Evolutionary conservation across 2,329 filamentous ascomycete genomes (phyloP), one percentile per base, ranked within the genome.

Genomic region (Coniochaeta sp.): DNA sequence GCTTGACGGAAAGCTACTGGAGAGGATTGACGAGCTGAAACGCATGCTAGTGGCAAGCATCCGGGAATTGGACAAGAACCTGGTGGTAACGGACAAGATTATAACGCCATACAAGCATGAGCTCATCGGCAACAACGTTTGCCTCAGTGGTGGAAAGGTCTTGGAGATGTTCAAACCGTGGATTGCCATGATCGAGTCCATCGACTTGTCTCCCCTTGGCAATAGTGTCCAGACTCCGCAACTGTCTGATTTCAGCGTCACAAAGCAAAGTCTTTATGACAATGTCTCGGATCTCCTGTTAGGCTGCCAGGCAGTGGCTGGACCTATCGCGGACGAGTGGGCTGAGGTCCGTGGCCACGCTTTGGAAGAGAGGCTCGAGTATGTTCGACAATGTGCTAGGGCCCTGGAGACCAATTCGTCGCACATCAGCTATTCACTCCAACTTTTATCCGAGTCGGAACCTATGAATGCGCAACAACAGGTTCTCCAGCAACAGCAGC

Each of bases 241-340:
- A 67, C 77, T 98, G 34, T 83, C 87, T 56, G 95, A 98, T 67
- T 97, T 97, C 72, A 88, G 87, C 68, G 84, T 88, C 34, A 91
- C 96, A 72, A 98, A 98, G 75, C 95, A 99, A 73, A 90, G 89
- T 67, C 80, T 96, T 19, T 98, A 98, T 73, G 95, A 98, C 73
- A 89, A 92, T 62, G 89, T 96, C 60, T 93, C 92, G 9, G 95
- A 98, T 71, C 82, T 99, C 31, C 77, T 98, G 4, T 77, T 96
- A 57, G 87, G 89, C 61, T 97, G 93, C 69, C 95, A 99, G 74
- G 87, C 90, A 26, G 89, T 98, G n/a, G 90, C 92, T 6, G 91
- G 91, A 9, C 95, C 95, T 6, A 75, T 99, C 50, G 90, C 89
- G 9, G 95, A 99, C 71, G 95, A 99, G 75, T 99, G 95, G 95